Base-by-base conservation (phyloP, 441 rosid species). In the Jatropha podagrica region DNA sequence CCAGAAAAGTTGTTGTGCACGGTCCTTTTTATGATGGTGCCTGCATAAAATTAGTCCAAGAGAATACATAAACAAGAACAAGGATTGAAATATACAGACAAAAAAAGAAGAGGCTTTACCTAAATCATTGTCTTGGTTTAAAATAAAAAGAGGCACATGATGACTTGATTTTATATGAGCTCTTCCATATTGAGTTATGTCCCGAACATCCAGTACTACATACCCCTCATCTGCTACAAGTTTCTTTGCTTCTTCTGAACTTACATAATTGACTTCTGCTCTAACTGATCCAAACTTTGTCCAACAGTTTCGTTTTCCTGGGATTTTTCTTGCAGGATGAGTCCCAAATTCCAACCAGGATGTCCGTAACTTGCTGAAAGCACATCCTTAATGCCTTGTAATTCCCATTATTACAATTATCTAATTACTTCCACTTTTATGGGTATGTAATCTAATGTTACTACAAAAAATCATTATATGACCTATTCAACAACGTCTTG, bases 1-100 rank as follows among this genome's bases (percentile, higher is more conserved):
- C 99, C 98, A 17, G 98, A 81, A 82, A 95, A 95, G 72, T 93
- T 95, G 83, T 93, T 95, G 88, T 93, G 99, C 83, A 91, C 76
- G 3, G 91, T 87, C 87, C 98, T 93, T 84, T 87, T 89, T 65
- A 95, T 65, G 46, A 93, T 75, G 1, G 99, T 95, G 7, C 95
- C 99, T 95, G 91, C 76, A 76, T 18, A 81, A 73, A 71, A 46
- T 48, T 46, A 68, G 51, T n/a, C 26, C 1, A 60, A 13, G 41
- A 11, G 23, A 13, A 67, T 65, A 51, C 15, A 41, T 18, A 62
- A 65, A 68, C 32, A 76, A 37, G 60, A 58, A 49, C 62, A 60
- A 17, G 64, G n/a, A 44, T 58, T 15, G 13, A 61, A 73, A 41
- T 37, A 12, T 37, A 13, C 48, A n/a, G 51, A 42, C 4, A 26